Percentiles rank a stretch among this genome's conserved stretches.
Evolutionary conservation across 2,329 filamentous ascomycete genomes (phyloP).

Genomic region (Clonostachys rhizophaga): DNA sequence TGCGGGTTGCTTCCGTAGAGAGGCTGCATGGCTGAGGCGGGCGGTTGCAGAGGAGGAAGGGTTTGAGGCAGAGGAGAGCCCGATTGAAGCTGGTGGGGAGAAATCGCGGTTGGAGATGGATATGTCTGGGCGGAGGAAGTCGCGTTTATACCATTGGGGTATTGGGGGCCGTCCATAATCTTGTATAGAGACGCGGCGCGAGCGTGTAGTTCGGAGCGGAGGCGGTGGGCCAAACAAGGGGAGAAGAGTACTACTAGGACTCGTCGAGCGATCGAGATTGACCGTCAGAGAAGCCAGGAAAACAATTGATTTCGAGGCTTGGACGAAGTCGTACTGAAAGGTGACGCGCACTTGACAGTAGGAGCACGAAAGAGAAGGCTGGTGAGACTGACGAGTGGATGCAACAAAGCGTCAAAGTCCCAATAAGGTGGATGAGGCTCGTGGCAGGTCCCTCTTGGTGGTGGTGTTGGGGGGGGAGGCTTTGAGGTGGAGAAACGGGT

Average conservation of each 20-base stretch:
- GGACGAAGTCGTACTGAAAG: neutral
- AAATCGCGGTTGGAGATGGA: constrained; percentile 45
- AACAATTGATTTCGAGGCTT: neutral
- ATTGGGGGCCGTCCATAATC: constrained; percentile 52
- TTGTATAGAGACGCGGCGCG: constrained; percentile 12
- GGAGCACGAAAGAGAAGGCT: neutral
- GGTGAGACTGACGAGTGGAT: constrained; percentile 7
- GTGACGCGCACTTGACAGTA: neutral
- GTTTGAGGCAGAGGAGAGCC: constrained; percentile 45
- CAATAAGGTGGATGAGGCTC: constrained; percentile 31
- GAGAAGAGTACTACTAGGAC: neutral
- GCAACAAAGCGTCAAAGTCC: constrained; percentile 18
- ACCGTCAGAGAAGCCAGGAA: neutral
- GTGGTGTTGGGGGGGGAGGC: constrained; percentile 39
- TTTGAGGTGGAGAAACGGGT: constrained; percentile 40
- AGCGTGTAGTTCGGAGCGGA: constrained; percentile 2
- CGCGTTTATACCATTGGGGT: constrained; percentile 51
- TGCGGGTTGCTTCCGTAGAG: constrained; percentile 56
- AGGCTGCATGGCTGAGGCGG: constrained; percentile 33
- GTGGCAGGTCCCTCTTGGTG: constrained; percentile 30
- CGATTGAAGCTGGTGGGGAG: constrained; percentile 45
- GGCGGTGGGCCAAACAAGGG: neutral
- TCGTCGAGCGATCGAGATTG: neutral
- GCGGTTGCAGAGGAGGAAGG: constrained; percentile 49
- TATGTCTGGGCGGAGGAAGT: constrained; percentile 42